Conservation (phyloP, 306 rosid species). For the peach (Prunus persica) region Prunus_persica_NCBIv2 NC_034016.1:20801501-20802000, state of each 20-base stretch:
- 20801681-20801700: constrained; percentile 83
- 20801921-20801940: constrained; percentile 39
- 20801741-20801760: constrained; percentile 19
- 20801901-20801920: constrained; percentile 78
- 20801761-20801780: constrained; percentile 11
- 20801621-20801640: constrained; percentile 83
- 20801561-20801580: background rate
- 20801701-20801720: constrained; percentile 86
- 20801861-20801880: constrained; percentile 82
- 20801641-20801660: constrained; percentile 88
- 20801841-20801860: constrained; percentile 80
- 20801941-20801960: constrained; percentile 23
- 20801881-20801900: constrained; percentile 79
- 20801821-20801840: constrained; percentile 66
- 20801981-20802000: background rate
- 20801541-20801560: constrained; percentile 10
- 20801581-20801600: background rate
- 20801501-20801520: background rate
- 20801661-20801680: constrained; percentile 81
- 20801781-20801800: constrained; percentile 19
- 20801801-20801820: constrained; percentile 1
- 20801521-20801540: constrained; percentile 9
- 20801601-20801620: constrained; percentile 32
- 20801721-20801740: constrained; percentile 68
- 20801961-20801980: constrained; percentile 2